Evolutionary conservation across 306 rosid genomes (phyloP).

Genomic region (Cucurbita maxima): DNA sequence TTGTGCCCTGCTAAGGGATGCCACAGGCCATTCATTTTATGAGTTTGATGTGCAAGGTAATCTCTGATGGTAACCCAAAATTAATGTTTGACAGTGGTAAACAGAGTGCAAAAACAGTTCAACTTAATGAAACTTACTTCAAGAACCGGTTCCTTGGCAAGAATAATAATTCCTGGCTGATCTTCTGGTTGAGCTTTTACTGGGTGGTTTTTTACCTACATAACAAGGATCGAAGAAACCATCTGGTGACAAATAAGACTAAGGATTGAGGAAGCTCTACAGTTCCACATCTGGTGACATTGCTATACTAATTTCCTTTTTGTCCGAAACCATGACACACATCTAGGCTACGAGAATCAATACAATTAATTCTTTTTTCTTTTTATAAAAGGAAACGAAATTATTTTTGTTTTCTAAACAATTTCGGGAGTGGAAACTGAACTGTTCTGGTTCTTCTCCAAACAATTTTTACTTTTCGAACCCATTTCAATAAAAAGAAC

Average conservation of each 20-base stretch:
- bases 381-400: background rate
- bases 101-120: background rate
- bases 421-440: background rate
- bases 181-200: constrained; percentile 81
- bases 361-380: background rate
- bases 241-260: background rate
- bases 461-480: background rate
- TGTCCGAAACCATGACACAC: background rate
- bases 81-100: background rate
- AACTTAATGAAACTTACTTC: constrained; percentile 35
- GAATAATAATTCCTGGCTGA: constrained; percentile 74
- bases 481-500: background rate
- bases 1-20: constrained; percentile 86
- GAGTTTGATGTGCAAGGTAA: no score
- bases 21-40: background rate
- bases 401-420: background rate
- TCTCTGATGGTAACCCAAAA: background rate
- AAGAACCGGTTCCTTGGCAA: constrained; percentile 82
- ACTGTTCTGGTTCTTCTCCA: background rate
- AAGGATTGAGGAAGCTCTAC: background rate
- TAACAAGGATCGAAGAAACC: background rate
- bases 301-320: background rate
- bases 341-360: background rate
- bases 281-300: background rate
- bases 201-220: constrained; percentile 79